These are phyloP conservation scores for Eutypella sp. DNA, from an alignment of 2,329 filamentous ascomycete species.

Conservation along the genomic window DNA sequence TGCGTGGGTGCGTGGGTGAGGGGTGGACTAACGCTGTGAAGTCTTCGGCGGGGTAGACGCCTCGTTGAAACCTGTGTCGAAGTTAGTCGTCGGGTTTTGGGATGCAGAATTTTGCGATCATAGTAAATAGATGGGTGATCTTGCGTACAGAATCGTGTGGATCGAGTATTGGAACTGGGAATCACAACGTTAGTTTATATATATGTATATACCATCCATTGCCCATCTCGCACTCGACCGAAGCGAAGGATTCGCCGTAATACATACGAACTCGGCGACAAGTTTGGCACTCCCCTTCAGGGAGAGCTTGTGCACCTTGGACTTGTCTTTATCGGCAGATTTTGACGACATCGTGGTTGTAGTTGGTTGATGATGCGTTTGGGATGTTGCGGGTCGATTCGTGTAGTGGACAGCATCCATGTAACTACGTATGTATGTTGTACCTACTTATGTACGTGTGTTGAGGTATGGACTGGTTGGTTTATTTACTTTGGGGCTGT, in stretches of 20 bases:
- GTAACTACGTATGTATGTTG: too few relatives aligned
- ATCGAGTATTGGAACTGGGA: constrained; percentile 91
- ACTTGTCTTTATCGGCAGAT: constrained; percentile 57
- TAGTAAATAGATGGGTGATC: neutral
- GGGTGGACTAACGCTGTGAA: constrained; percentile 69
- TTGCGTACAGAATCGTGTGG: constrained; percentile 86
- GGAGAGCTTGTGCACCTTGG: constrained; percentile 91
- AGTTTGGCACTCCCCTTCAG: constrained; percentile 80
- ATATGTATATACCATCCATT: neutral
- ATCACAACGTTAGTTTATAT: neutral
- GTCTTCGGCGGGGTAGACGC: constrained; percentile 88
- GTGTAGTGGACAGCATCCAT: too few relatives aligned
- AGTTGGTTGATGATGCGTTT: neutral
- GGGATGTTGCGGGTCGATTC: too few relatives aligned
- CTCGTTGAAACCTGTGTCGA: constrained; percentile 70
- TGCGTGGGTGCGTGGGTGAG: neutral
- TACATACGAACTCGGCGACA: constrained; percentile 87
- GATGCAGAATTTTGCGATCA: neutral
- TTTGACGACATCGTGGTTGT: constrained; percentile 19
- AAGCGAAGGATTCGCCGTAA: neutral
- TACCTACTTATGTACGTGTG: neutral
- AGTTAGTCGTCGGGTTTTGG: neutral
- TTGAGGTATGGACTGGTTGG: too few relatives aligned
- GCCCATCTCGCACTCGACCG: neutral
- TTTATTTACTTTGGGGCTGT: neutral